These are phyloP conservation scores for Cryptococcus sp. DNA, from an alignment of 1,284 basidiomycete genomes.

Conservation along the genomic window DNA sequence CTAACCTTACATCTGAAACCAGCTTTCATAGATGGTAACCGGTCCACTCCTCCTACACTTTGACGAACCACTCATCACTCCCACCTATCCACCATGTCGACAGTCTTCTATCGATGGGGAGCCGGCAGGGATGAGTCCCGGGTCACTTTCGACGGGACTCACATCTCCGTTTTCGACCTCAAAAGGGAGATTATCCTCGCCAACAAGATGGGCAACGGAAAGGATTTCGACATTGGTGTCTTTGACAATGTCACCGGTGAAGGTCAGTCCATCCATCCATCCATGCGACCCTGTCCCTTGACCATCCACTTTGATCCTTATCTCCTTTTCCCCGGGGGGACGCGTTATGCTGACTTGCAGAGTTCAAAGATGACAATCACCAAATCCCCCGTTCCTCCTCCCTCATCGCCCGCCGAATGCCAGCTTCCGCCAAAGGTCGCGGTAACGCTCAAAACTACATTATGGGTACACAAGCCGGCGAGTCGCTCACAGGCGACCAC, in stretches of 20 bases:
- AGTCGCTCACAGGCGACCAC: conserved; percentile 39
- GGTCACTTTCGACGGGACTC: conserved; percentile 95
- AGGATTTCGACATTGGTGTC: conserved; percentile 91
- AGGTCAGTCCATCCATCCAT: no score
- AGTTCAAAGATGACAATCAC: conserved; percentile 85
- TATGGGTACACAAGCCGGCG: conserved; percentile 50
- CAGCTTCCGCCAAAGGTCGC: conserved; percentile 70
- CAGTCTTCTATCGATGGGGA: conserved; percentile 97
- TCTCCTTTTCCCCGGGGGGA: background rate
- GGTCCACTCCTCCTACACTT: no score
- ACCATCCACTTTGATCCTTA: no score
- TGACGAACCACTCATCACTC: no score
- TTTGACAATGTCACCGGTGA: conserved; percentile 79
- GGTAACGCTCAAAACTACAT: conserved; percentile 88
- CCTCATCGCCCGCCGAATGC: conserved; percentile 84
- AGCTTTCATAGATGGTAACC: no score
- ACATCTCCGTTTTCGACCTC: conserved; percentile 97
- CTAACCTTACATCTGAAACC: no score
- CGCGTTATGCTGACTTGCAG: conserved; percentile 47
- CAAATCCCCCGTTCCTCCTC: conserved; percentile 92
- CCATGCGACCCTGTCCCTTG: no score
- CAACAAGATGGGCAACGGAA: conserved; percentile 89
- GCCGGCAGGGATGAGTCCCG: conserved; percentile 90
- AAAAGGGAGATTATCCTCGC: conserved; percentile 97
- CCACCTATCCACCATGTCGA: conserved; percentile 68